Evolutionary conservation across 2,329 filamentous ascomycete species (phyloP).

Genomic region (Alternaria novae-zelandiae): DNA sequence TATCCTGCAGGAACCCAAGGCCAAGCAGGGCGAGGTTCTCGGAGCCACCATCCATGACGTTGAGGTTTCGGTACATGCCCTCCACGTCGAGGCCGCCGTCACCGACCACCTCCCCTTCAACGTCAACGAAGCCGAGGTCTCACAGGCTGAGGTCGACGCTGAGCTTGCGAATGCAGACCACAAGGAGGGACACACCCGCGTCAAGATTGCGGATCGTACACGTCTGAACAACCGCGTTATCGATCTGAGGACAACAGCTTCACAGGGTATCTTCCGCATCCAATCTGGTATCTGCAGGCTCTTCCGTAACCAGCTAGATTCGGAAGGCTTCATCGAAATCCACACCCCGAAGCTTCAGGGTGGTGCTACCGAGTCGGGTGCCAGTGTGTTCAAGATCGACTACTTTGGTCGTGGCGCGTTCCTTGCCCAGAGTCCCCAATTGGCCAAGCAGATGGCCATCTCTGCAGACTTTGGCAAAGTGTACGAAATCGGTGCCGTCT

Average conservation of each 20-base stretch:
- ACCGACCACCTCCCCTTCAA: constrained; percentile 71
- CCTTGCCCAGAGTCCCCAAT: constrained; percentile 87
- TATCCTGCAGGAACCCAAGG: constrained; percentile 73
- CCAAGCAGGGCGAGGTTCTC: constrained; percentile 69
- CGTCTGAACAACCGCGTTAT: constrained; percentile 81
- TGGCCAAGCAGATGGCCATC: constrained; percentile 92
- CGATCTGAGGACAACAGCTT: constrained; percentile 83
- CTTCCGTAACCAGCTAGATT: constrained; percentile 78
- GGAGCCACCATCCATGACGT: constrained; percentile 77
- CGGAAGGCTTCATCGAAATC: constrained; percentile 85
- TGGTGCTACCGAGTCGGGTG: constrained; percentile 86
- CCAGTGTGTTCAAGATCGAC: constrained; percentile 88
- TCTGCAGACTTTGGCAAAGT: constrained; percentile 88
- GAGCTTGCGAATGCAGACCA: constrained; percentile 59
- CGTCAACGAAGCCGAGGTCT: constrained; percentile 72
- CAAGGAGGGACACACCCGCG: constrained; percentile 62
- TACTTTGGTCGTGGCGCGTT: constrained; percentile 90
- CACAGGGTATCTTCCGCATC: constrained; percentile 86
- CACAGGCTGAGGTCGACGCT: constrained; percentile 61
- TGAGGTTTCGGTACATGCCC: constrained; percentile 73
- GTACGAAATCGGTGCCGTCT: constrained; percentile 88
- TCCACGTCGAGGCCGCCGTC: constrained; percentile 68
- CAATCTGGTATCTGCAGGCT: constrained; percentile 80
- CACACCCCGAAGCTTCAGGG: constrained; percentile 93
- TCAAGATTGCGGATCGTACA: constrained; percentile 72